Base-by-base conservation (phyloP, 441 rosid species). In the Adansonia gregorii region DNA sequence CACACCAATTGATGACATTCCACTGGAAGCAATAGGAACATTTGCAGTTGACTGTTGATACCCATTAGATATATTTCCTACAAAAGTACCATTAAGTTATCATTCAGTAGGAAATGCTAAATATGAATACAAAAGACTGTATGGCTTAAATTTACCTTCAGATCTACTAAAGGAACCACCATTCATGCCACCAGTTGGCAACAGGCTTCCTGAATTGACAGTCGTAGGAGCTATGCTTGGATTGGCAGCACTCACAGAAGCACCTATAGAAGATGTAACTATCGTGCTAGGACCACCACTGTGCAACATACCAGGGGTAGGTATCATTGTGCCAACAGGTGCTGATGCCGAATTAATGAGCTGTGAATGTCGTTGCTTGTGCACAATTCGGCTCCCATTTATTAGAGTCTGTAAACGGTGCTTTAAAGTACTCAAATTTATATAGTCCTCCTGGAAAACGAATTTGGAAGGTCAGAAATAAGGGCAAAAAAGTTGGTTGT, bases 231-330 rank as follows among this genome's bases (percentile, higher is more conserved):
- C 83, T 72, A 91, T 79, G 78, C 78, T 87, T 69, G 90, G 92
- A 81, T 77, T 74, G 22, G 89, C 81, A 86, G 87, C 80, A 79
- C 82, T 87, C 87, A 89, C 86, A 67, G 91, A 81, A 35, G 92
- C 76, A 83, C 90, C 98, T n/a, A 82, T 84, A 54, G 97, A 91
- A 77, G 99, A 89, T 19, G 94, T 73, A 46, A 76, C 87, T 87
- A 88, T 81, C 81, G 90, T 17, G 74, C 83, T 91, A 31, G 95
- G 83, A 88, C 86, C 93, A 73, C 88, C 94, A 81, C 85, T 82
- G 19, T 88, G 95, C 24, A 91, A 84, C 87, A 97, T 89, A 68
- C 99, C 99, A 82, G 99, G 99, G 17, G 98, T 95, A 22, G 99
- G 99, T 79, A 97, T 95, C 99, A 97, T 97, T 22, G 97, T 88